phyloP scores from a whole-genome alignment of 2,329 filamentous ascomycete genomes.

The Drechmeria coniospora region DNA sequence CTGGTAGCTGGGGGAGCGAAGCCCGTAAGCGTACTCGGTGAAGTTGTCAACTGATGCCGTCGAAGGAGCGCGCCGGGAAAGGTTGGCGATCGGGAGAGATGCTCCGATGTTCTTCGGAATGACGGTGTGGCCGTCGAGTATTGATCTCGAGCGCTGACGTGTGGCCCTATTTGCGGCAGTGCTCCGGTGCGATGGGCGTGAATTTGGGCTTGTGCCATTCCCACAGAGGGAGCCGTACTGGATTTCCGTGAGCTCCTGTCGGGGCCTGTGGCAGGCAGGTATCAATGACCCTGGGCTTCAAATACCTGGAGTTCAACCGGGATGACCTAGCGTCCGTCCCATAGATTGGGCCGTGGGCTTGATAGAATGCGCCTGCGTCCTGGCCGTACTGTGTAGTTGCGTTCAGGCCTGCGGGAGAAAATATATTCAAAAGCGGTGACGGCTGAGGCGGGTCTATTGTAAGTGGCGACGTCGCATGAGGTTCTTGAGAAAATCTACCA shows the following conservation, averaged over 20 bases:
- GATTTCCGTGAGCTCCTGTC: constrained; percentile 8
- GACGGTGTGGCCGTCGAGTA: constrained; percentile 36
- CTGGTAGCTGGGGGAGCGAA: constrained; percentile 28
- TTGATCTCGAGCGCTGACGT: constrained; percentile 36
- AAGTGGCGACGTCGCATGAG: constrained; percentile 31
- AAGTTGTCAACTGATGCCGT: constrained; percentile 38
- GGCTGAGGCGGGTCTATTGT: constrained; percentile 38
- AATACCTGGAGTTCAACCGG: constrained; percentile 40
- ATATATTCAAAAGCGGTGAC: constrained; percentile 34
- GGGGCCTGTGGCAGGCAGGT: no score
- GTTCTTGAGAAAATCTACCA: constrained; percentile 39
- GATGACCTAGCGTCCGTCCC: constrained; percentile 37
- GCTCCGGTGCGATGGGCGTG: constrained; percentile 26
- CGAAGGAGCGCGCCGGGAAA: constrained; percentile 28
- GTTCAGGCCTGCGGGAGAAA: constrained; percentile 32
- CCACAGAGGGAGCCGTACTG: constrained; percentile 34
- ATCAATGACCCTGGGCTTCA: no score
- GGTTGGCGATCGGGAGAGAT: constrained; percentile 35
- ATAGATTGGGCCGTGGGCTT: constrained; percentile 25
- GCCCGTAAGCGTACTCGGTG: constrained; percentile 30
- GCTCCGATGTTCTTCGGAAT: constrained; percentile 33
- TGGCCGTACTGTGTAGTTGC: constrained; percentile 31
- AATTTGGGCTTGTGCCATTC: constrained; percentile 41
- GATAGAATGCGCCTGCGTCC: constrained; percentile 34
- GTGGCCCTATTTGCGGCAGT: constrained; percentile 33